Base-by-base conservation (phyloP, 768 basidiomycete species). In the Xerocomellus dryophilus region DNA sequence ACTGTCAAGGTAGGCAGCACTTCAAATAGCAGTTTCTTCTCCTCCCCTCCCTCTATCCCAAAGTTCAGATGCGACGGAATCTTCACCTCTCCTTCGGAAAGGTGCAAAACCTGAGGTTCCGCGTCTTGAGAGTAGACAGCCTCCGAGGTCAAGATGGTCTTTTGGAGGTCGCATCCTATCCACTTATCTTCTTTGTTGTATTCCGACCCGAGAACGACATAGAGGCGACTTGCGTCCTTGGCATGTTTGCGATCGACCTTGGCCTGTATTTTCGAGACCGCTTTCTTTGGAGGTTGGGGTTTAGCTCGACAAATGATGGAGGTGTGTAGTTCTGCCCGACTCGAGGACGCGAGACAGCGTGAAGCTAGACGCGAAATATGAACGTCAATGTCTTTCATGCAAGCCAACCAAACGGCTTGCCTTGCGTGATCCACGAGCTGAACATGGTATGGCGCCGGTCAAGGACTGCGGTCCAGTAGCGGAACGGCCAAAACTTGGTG, bases 141-240 rank as follows among this genome's bases (percentile, higher is more conserved):
- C 17, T 79, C 73, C 41, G 81, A 75, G 53, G 83, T 76, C 48
- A 91, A 74, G 62, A 90, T 72, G 51, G 82, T 69, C 59, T 78
- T 78, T 40, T 83, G 82, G 43, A 95, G 82, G 69, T 84, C 79
- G 67, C 83, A 83, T 23, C 75, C 73, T 38, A 68, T 61, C 90
- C 93, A 95, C 65, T 83, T 83, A 51, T 74, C 64, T 50, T 86
- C 83, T 50, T 88, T 80, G 56, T 80, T 79, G 7, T 81, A 75
- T 39, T 82, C 77, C 15, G 82, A 83, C 12, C 94, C 94, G 7
- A 93, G 81, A 15, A 95, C 79, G 53, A 88, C 82, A 61, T 89
- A 85, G 15, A 71, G 57, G 87, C 79, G 43, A 72, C 75, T 50
- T 66, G 76, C 29, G 62, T 75, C 39, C 69, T 71, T 20, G 71